Conservation (phyloP, 73 alveolate species). For the Paramecium octaurelia region DNA sequence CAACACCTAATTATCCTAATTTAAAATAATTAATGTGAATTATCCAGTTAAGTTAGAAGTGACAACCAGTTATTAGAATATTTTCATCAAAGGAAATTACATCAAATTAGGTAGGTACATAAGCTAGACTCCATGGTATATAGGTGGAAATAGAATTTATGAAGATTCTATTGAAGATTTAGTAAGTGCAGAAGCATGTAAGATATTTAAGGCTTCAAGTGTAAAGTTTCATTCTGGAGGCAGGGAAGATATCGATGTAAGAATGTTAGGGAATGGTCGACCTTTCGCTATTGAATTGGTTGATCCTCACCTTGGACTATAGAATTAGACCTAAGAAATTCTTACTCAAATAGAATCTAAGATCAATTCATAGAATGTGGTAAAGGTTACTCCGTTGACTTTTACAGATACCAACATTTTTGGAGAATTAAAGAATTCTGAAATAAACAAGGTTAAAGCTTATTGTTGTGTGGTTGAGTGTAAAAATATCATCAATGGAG, state of each 20-base stretch:
- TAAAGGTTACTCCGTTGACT: conserved; percentile 70
- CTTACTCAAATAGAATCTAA: not conserved
- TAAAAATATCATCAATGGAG: conserved; percentile 66
- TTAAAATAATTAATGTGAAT: not conserved
- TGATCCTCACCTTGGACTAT: conserved; percentile 77
- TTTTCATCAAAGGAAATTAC: conserved; percentile 85
- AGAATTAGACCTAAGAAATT: not conserved
- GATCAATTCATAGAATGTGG: conserved; percentile 49
- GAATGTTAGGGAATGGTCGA: conserved; percentile 98
- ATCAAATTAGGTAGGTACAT: conserved; percentile 87
- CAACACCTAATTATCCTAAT: not conserved
- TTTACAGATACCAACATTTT: conserved; percentile 75
- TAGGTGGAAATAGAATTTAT: conserved; percentile 70
- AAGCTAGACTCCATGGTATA: conserved; percentile 94
- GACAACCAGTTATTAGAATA: conserved; percentile 62
- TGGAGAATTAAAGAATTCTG: conserved; percentile 90
- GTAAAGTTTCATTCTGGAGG: conserved; percentile 82
- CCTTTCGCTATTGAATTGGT: conserved; percentile 89
- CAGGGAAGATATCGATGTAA: conserved; percentile 96
- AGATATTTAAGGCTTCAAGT: conserved; percentile 57
- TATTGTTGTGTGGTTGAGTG: conserved; percentile 92
- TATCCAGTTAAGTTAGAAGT: conserved; percentile 59
- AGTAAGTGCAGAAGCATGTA: conserved; percentile 42
- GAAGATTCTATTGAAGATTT: conserved; percentile 64
- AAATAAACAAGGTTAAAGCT: conserved; percentile 83